Conservation (phyloP, 805 yeast species). For the Candida cerambycidarum region DNA sequence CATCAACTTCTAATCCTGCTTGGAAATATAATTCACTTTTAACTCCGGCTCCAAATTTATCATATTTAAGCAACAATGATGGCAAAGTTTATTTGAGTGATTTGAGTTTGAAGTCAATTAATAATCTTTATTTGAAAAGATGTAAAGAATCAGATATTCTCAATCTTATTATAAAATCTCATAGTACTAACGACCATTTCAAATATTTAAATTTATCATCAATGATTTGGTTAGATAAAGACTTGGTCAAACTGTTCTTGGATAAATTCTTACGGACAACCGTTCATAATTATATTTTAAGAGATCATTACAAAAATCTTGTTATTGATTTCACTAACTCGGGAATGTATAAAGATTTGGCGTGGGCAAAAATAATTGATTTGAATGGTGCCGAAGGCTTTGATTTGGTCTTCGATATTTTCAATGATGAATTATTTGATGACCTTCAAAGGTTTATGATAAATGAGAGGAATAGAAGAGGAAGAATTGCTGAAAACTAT, state of each 20-base stretch:
- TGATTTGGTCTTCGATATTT: slow-evolving; percentile 27
- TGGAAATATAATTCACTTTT: slow-evolving; percentile 38
- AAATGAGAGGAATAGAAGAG: slow-evolving; percentile 38
- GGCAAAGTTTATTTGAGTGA: slow-evolving; percentile 40
- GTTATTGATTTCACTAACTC: slow-evolving; percentile 42
- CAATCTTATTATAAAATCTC: slow-evolving; percentile 25
- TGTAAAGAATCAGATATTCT: slow-evolving; percentile 36
- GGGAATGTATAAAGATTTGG: slow-evolving; percentile 42
- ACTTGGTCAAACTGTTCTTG: slow-evolving; percentile 35
- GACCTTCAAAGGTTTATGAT: slow-evolving; percentile 29
- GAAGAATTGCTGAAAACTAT: slow-evolving; percentile 45
- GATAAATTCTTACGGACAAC: slow-evolving; percentile 23
- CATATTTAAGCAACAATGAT: slow-evolving; percentile 29
- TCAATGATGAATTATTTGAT: slow-evolving; percentile 30
- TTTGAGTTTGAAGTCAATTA: slow-evolving; percentile 39
- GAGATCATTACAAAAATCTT: slow-evolving; percentile 18
- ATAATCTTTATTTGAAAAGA: slow-evolving; percentile 27
- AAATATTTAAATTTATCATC: slow-evolving; percentile 41
- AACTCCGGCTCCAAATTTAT: slow-evolving; percentile 37
- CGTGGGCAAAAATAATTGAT: slow-evolving; percentile 39
- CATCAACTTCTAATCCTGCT: slow-evolving; percentile 28
- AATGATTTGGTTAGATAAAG: slow-evolving; percentile 49
- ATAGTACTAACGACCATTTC: slow-evolving; percentile 24
- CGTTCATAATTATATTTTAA: slow-evolving; percentile 6
- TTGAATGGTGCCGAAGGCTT: slow-evolving; percentile 25